These are phyloP conservation scores for Phaeotremella fagi DNA, from an alignment of 768 basidiomycete genomes.

Conservation along the genomic window DNA sequence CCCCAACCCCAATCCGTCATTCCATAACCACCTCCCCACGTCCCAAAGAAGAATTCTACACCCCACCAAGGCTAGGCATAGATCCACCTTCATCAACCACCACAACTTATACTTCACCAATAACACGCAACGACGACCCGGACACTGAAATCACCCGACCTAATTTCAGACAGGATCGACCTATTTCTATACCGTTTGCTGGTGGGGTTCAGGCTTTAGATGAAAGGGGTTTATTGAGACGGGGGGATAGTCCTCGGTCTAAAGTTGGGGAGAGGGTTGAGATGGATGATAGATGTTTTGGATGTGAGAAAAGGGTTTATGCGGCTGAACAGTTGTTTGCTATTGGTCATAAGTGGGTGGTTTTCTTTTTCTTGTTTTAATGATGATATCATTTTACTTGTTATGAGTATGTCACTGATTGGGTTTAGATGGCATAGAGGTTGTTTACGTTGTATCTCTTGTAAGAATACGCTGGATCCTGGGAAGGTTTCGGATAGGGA, in stretches of 20 bases:
- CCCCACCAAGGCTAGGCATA: constrained; percentile 17
- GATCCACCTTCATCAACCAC: constrained; percentile 12
- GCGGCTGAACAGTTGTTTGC: constrained; percentile 37
- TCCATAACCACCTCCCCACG: constrained; percentile 13
- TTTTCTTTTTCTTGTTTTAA: background rate
- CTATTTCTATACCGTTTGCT: constrained; percentile 32
- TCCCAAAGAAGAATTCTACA: constrained; percentile 34
- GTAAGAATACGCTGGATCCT: constrained; percentile 38
- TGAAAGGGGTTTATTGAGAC: constrained; percentile 35
- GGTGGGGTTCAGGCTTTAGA: constrained; percentile 36
- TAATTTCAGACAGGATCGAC: constrained; percentile 25
- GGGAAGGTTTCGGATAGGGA: constrained; percentile 42
- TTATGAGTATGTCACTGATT: no score
- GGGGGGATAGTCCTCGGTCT: constrained; percentile 33
- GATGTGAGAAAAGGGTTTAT: constrained; percentile 43
- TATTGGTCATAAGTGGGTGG: constrained; percentile 16
- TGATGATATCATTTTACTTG: constrained; percentile 2
- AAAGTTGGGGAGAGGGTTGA: constrained; percentile 39
- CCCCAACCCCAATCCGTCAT: constrained; percentile 6
- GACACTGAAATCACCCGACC: constrained; percentile 22
- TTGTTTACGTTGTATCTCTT: constrained; percentile 31
- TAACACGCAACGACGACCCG: background rate
- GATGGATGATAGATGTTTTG: constrained; percentile 31
- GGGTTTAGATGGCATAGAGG: constrained; percentile 40
- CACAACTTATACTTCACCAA: constrained; percentile 17